phyloP scores from a whole-genome alignment of 108 stramenopile genomes.

The Skeletonema tropicum region DNA sequence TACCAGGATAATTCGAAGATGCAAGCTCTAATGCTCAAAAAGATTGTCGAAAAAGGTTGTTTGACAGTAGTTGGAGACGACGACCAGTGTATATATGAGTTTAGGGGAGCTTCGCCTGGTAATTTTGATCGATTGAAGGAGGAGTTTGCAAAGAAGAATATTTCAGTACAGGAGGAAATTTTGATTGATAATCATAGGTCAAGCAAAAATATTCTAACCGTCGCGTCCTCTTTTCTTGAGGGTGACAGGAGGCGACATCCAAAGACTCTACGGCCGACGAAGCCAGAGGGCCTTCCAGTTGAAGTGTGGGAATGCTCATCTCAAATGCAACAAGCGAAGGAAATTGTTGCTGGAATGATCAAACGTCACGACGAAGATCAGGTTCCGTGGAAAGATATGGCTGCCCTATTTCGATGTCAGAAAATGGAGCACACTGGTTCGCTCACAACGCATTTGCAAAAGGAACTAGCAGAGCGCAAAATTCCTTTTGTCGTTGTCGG shows the following conservation, averaged over 20 bases:
- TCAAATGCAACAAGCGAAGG: constrained; percentile 11
- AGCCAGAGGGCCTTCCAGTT: constrained; percentile 8
- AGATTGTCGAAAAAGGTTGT: constrained; percentile 9
- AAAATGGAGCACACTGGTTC: constrained; percentile 5
- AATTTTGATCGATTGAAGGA: constrained; percentile 16
- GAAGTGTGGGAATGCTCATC: constrained; percentile 15
- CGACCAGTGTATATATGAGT: constrained; percentile 29
- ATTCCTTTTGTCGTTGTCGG: constrained; percentile 14
- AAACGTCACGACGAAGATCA: constrained; percentile 15
- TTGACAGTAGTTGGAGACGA: constrained; percentile 40
- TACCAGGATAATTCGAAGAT: constrained; percentile 18
- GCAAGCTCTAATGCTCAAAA: constrained; percentile 15
- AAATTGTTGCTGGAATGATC: constrained; percentile 16
- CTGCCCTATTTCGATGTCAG: constrained; percentile 14
- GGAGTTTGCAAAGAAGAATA: constrained; percentile 4
- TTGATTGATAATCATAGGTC: constrained; percentile 29
- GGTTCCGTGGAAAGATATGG: constrained; percentile 18
- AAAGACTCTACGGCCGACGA: constrained; percentile 12
- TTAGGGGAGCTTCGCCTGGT: constrained; percentile 12
- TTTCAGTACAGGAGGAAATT: constrained; percentile 7
- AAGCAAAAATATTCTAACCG: constrained; percentile 18
- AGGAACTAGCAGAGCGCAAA: background rate
- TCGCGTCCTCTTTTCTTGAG: constrained; percentile 21
- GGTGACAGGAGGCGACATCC: constrained; percentile 6
- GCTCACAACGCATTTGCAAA: constrained; percentile 6